Evolutionary conservation across 148 eudicot species (phyloP).

Genomic region (Vaccinium vitisidaea): DNA sequence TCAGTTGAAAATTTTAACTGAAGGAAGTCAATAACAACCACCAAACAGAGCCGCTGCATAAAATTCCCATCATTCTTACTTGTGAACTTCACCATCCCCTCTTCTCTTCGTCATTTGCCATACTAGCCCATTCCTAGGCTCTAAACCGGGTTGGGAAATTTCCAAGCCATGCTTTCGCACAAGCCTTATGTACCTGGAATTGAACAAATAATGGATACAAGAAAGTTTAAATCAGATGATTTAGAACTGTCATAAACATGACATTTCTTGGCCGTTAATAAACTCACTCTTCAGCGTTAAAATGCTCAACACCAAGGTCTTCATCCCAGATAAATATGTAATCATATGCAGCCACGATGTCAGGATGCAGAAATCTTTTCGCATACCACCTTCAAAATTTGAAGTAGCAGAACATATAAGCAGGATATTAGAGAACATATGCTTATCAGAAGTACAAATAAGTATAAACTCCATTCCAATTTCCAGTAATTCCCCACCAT

Average conservation of each 20-base stretch:
- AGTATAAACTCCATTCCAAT: neutral
- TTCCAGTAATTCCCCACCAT: conserved; percentile 45
- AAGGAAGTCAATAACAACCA: neutral
- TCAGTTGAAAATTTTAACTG: neutral
- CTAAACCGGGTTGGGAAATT: conserved; percentile 95
- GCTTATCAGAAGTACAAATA: neutral
- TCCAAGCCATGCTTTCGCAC: conserved; percentile 86
- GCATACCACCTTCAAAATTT: conserved; percentile 85
- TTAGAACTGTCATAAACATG: neutral
- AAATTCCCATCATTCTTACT: conserved; percentile 40
- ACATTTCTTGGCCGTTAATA: neutral
- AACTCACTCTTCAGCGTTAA: conserved; percentile 84
- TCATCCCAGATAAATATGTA: conserved; percentile 97
- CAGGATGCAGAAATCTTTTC: conserved; percentile 91
- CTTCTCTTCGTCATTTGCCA: conserved; percentile 78
- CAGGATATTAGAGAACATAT: neutral
- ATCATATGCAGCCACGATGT: conserved; percentile 85
- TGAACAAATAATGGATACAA: conserved; percentile 9
- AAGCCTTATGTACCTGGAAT: conserved; percentile 68
- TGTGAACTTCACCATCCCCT: conserved; percentile 70
- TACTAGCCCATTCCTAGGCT: conserved; percentile 38
- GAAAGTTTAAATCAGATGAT: neutral
- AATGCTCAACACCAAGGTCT: conserved; percentile 85
- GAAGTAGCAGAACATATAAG: conserved; percentile 14
- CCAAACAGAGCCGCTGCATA: neutral